Base-by-base conservation (phyloP, 306 rosid genomes). In the Casuarina equisetifolia region DNA sequence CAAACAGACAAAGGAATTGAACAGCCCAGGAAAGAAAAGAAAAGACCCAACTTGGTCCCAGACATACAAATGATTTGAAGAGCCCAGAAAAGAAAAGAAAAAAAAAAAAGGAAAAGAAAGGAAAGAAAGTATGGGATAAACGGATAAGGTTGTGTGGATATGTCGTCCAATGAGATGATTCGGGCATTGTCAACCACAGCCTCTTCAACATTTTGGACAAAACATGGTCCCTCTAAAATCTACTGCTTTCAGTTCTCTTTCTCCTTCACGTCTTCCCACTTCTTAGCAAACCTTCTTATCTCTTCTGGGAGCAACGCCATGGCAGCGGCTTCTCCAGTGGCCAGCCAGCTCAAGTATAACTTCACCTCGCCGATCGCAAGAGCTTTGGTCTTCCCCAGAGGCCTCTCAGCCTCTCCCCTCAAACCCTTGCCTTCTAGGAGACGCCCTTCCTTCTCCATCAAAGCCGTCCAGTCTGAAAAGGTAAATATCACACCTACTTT, bases 321-420 rank as follows among this genome's bases (percentile, higher is more conserved):
- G 97, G 93, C 97, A 70, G 81, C 91, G 44, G 87, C 92, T 76
- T 84, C 97, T 16, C 93, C 98, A 77, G 91, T 95, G 90, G 96
- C 89, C 2, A 92, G 93, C 88, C 98, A 92, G 54, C 95, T 95
- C 77, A 91, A 86, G 79, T 91, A 97, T 70, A 79, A 71, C 87
- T 95, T 95, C 87, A 87, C 89, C 67, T 85, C 97, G 9, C 84
- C 88, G 5, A 72, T 75, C 78, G 43, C 83, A 4, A 88, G 87
- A 81, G 82, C 87, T 76, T 84, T 90, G 39, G 73, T 87, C 49
- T 67, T 90, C 7, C 97, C 98, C 58, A 95, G 80, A 84, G 97
- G 93, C 50, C 90, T 91, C 76, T 83, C 88, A 46, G 78, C 83
- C 75, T 88, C 96, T 69, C 85, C 93, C 3, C 87, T 88, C 32